Percentiles rank a stretch among this genome's conserved stretches.
Evolutionary conservation across 2,329 filamentous ascomycete species (phyloP).

Genomic region (Diaporthe ampelina): DNA sequence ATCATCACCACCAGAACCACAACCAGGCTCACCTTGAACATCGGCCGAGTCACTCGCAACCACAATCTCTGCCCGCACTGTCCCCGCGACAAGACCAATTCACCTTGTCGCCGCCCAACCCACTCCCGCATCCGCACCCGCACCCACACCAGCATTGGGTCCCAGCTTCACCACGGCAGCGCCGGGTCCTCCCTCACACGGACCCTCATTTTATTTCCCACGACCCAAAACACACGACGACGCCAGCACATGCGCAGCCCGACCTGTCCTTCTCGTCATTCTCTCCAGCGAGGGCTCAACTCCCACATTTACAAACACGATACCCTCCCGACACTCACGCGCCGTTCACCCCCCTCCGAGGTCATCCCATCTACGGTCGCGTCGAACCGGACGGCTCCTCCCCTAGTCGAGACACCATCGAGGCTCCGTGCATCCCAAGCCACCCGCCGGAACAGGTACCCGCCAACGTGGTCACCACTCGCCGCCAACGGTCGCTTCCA

Average conservation of each 20-base stretch:
- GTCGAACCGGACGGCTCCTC: slow-evolving; percentile 11
- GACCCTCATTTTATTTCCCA: slow-evolving; percentile 42
- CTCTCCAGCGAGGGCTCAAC: slow-evolving; percentile 26
- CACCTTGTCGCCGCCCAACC: slow-evolving; percentile 18
- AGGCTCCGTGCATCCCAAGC: slow-evolving; percentile 13
- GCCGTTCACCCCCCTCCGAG: neutral
- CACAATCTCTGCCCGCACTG: slow-evolving; percentile 30
- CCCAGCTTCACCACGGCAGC: slow-evolving; percentile 38
- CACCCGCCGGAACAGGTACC: slow-evolving; percentile 24
- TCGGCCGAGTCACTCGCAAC: slow-evolving; percentile 30
- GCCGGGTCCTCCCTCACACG: slow-evolving; percentile 41
- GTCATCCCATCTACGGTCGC: slow-evolving; percentile 15
- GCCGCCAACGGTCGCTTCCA: slow-evolving; percentile 42
- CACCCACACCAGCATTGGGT: slow-evolving; percentile 31
- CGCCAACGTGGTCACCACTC: slow-evolving; percentile 35
- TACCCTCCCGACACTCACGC: slow-evolving; percentile 8
- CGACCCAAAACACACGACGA: slow-evolving; percentile 35
- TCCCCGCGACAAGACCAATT: slow-evolving; percentile 30
- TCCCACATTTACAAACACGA: slow-evolving; percentile 13
- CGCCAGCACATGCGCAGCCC: slow-evolving; percentile 31
- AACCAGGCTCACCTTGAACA: slow-evolving; percentile 28
- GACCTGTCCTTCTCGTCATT: slow-evolving; percentile 27
- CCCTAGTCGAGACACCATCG: neutral
- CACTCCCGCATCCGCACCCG: slow-evolving; percentile 22
- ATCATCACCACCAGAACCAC: slow-evolving; percentile 15